phyloP scores from a whole-genome alignment of 179 eudicot species.

The Kewa caespitosa region DNA sequence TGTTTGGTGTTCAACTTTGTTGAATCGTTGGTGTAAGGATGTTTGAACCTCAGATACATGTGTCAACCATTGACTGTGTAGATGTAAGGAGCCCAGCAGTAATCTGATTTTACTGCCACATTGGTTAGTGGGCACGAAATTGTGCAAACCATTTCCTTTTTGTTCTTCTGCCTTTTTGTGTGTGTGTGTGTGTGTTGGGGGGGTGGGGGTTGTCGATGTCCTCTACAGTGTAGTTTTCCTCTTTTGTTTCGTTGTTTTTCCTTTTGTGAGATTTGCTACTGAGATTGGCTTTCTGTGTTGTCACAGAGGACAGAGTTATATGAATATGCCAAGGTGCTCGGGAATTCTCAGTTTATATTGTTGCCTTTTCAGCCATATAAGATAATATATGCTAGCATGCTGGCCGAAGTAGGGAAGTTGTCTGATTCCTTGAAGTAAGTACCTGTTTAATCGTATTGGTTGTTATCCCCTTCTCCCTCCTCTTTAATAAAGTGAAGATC shows the following conservation, averaged over 20 bases:
- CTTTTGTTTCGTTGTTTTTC: neutral
- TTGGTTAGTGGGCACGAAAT: too few relatives aligned
- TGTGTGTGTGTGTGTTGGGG: too few relatives aligned
- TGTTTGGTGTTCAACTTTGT: neutral
- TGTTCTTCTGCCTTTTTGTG: neutral
- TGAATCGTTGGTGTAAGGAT: neutral
- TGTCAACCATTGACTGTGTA: neutral
- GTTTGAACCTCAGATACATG: neutral
- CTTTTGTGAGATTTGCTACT: neutral
- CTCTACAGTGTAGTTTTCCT: neutral
- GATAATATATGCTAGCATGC: conserved; percentile 74
- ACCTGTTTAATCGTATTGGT: neutral
- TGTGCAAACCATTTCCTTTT: neutral
- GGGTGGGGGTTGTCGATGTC: neutral
- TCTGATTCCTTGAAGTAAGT: conserved; percentile 81
- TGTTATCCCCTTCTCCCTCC: neutral
- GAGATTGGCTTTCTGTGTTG: conserved; percentile 22
- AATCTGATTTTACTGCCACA: neutral
- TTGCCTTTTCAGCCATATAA: conserved; percentile 86
- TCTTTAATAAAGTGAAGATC: neutral
- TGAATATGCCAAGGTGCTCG: conserved; percentile 84
- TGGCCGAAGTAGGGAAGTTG: conserved; percentile 87
- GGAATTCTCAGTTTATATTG: conserved; percentile 73
- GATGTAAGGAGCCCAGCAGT: too few relatives aligned
- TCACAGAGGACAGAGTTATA: conserved; percentile 80